Conservation (phyloP, 306 rosid species). For the Luffa aegyptiaca region DNA sequence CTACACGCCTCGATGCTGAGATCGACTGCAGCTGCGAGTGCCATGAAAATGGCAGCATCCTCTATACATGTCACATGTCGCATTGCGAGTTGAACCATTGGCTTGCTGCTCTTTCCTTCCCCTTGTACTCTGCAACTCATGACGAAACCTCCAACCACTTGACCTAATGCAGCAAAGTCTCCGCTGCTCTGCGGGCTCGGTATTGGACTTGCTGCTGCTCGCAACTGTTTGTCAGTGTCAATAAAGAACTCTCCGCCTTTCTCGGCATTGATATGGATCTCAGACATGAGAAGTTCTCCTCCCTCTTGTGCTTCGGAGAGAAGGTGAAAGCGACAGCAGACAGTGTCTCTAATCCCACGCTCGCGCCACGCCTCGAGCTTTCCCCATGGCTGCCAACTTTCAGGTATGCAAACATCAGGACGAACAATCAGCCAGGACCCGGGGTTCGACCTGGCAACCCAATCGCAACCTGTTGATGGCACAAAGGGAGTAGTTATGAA, state of each 20-base stretch:
- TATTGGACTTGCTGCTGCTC: conserved; percentile 45
- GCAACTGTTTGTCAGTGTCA: conserved; percentile 67
- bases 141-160: conserved; percentile 66
- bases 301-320: conserved; percentile 67
- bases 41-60: conserved; percentile 96
- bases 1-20: conserved; percentile 77
- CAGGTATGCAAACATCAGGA: conserved; percentile 57
- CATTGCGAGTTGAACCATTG: conserved; percentile 71
- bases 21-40: conserved; percentile 85
- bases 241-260: conserved; percentile 88
- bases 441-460: conserved; percentile 90
- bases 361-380: conserved; percentile 97
- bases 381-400: conserved; percentile 98
- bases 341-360: conserved; percentile 61
- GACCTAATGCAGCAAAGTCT: conserved; percentile 68
- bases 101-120: conserved; percentile 75
- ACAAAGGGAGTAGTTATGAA: conserved; percentile 98
- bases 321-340: conserved; percentile 73
- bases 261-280: conserved; percentile 68
- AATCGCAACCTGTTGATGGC: conserved; percentile 92
- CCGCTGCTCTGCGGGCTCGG: conserved; percentile 94
- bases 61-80: conserved; percentile 80
- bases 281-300: conserved; percentile 67
- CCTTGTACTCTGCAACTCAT: conserved; percentile 91
- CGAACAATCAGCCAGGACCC: conserved; percentile 95